Percentiles rank a stretch among this genome's conserved stretches.
These are phyloP conservation scores for Tephrocybe rancida DNA, from an alignment of 768 basidiomycete species.

Conservation along the genomic window DNA sequence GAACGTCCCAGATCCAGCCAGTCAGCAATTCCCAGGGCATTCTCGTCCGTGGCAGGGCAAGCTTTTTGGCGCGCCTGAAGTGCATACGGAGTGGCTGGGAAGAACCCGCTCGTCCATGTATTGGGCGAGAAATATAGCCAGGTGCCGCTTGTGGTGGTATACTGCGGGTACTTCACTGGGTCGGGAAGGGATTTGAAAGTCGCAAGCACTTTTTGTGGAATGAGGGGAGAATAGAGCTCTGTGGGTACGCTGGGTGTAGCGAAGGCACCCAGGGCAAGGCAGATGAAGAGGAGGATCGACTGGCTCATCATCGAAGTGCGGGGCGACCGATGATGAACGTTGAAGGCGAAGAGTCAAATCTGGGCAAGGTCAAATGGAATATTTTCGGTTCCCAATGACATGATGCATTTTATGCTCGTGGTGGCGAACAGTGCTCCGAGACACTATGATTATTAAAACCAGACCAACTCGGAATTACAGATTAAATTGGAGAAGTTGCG, in stretches of 20 bases:
- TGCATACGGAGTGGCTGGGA: slow-evolving; percentile 63
- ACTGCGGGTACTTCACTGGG: slow-evolving; percentile 46
- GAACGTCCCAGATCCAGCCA: slow-evolving; percentile 59
- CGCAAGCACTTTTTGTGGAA: slow-evolving; percentile 60
- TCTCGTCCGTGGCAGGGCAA: slow-evolving; percentile 43
- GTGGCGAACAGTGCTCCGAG: too few species aligned
- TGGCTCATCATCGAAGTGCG: slow-evolving; percentile 6
- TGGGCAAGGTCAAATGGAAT: too few species aligned
- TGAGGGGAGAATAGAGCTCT: slow-evolving; percentile 61
- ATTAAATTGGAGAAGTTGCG: too few species aligned
- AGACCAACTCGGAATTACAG: too few species aligned
- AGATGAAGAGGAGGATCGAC: slow-evolving; percentile 12
- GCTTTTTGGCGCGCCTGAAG: slow-evolving; percentile 53
- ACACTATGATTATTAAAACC: too few species aligned
- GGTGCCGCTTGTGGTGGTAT: slow-evolving; percentile 48
- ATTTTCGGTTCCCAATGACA: too few species aligned
- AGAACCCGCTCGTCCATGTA: slow-evolving; percentile 74
- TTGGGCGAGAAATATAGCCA: slow-evolving; percentile 60
- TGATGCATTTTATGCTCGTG: too few species aligned
- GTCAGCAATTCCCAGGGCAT: slow-evolving; percentile 40
- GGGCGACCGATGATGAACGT: too few species aligned
- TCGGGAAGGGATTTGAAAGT: slow-evolving; percentile 47
- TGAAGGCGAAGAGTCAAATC: too few species aligned
- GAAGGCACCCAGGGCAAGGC: slow-evolving; percentile 16
- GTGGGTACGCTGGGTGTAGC: slow-evolving; percentile 32